Conservation (phyloP, 805 yeast genomes). For the Starmerella roubikii region DNA sequence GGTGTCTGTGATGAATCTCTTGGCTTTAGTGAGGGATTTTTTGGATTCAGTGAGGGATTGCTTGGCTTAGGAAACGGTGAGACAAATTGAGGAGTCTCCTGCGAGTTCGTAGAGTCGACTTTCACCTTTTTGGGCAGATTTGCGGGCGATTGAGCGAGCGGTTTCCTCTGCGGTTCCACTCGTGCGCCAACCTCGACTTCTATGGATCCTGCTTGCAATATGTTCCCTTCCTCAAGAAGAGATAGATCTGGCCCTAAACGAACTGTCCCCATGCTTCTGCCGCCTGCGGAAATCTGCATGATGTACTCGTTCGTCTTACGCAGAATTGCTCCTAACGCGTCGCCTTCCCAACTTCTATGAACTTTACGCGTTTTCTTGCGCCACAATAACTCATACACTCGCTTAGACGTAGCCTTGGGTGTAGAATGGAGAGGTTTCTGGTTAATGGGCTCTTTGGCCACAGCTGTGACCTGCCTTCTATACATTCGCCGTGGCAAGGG, state of each 20-base stretch:
- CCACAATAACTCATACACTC: slow-evolving; percentile 35
- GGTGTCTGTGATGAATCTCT: too few species aligned
- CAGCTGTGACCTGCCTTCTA: too few species aligned
- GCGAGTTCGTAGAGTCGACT: too few species aligned
- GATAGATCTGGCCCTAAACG: slow-evolving; percentile 2
- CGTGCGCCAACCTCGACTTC: slow-evolving; percentile 35
- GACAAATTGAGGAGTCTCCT: too few species aligned
- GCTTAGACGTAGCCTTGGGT: too few species aligned
- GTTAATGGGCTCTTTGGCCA: too few species aligned
- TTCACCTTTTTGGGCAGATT: too few species aligned
- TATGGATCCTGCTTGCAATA: slow-evolving; percentile 39
- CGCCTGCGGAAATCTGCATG: slow-evolving; percentile 19
- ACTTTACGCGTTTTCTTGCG: slow-evolving; percentile 63
- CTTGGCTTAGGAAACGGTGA: too few species aligned
- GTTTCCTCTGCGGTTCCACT: neutral
- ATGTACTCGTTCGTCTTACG: neutral
- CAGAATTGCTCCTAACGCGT: slow-evolving; percentile 36
- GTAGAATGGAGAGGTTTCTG: too few species aligned
- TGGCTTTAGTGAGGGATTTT: too few species aligned
- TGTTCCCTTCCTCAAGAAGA: slow-evolving; percentile 25
- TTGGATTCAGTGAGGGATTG: too few species aligned
- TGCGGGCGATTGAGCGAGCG: neutral
- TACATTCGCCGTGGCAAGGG: too few species aligned
- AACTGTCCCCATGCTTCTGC: slow-evolving; percentile 23
- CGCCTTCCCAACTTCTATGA: slow-evolving; percentile 92